phyloP scores from a whole-genome alignment of 179 eudicot genomes.

The Actinidia polygama region DNA sequence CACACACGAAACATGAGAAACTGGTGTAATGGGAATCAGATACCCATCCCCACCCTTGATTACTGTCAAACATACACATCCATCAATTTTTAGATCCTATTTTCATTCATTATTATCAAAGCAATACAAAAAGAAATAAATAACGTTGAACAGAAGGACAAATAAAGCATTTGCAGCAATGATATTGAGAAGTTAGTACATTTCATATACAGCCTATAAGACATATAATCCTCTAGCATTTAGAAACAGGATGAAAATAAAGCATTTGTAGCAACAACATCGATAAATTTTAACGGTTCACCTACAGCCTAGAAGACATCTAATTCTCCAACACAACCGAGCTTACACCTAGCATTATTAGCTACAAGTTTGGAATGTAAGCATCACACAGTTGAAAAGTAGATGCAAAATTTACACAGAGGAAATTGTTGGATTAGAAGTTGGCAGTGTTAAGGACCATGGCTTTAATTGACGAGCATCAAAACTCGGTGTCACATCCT shows the following conservation, averaged over 20 bases:
- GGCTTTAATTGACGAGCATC: too few relatives aligned
- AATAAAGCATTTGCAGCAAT: not conserved
- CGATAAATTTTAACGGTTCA: too few relatives aligned
- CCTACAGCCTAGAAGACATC: not conserved
- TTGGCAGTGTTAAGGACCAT: not conserved
- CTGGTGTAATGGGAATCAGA: not conserved
- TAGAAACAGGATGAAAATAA: too few relatives aligned
- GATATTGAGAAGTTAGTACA: too few relatives aligned
- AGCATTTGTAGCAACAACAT: too few relatives aligned
- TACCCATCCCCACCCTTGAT: not conserved
- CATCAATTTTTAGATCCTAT: not conserved
- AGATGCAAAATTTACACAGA: conserved; percentile 11
- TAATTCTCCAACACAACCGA: conserved; percentile 5
- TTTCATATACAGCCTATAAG: too few relatives aligned
- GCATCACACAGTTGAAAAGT: too few relatives aligned
- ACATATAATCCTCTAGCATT: too few relatives aligned
- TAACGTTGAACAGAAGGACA: not conserved
- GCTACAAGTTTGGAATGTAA: not conserved
- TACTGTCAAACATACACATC: not conserved
- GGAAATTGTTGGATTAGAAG: not conserved
- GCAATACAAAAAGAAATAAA: not conserved
- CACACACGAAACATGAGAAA: too few relatives aligned
- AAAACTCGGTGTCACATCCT: not conserved
- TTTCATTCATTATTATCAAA: not conserved
- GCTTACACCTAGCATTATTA: not conserved